Evolutionary conservation across 805 yeast species (phyloP), one percentile per base, ranked within the genome.

Genomic region (Danielozyma ontarioensis): DNA sequence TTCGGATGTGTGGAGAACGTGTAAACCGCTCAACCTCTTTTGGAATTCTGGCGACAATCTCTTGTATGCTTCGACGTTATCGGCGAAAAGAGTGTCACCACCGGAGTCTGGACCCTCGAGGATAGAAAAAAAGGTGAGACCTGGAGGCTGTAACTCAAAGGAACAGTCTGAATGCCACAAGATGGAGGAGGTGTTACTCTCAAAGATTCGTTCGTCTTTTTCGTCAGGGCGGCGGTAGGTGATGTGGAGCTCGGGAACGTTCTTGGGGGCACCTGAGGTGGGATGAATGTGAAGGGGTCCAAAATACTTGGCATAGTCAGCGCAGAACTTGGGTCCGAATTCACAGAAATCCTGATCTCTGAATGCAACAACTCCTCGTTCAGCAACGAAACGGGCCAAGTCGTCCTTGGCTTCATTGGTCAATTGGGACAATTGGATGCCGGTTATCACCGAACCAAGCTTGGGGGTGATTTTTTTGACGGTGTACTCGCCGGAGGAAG

Each of bases 11-110:
- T 84, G 89, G 27, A 77, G 62, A 3, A 78, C 89, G 46, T 77
- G 74, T 47, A 83, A 68, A 0, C 81, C 81, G 13, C 68, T 64
- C 28, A 83, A 54, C 42, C 79, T 60, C 47, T 74, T 60, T 51
- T 78, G 70, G 63, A 82, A 72, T 18, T 64, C 71, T 16, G 83
- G 83, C 1, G 89, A 81, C 33, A 83, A 66, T 47, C 89, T 64
- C 37, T 78, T 73, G 56, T 79, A 83, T 8, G 86, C 87, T 53
- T 80, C 87, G 24, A 68, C 65, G 17, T 78, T 68, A 50, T 81
- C 85, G n/a, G 84, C 74, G 51, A 81, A 83, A 30, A 81, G 62
- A n/a, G 86, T 83, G 54, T 83, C 93, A 40, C 93, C 93, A 34
- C 90, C 88, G 27, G 76, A 55, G 15, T 70, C 75, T 13, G 68